phyloP scores from a whole-genome alignment of 768 basidiomycete genomes.

The Suillus decipiens region DNA sequence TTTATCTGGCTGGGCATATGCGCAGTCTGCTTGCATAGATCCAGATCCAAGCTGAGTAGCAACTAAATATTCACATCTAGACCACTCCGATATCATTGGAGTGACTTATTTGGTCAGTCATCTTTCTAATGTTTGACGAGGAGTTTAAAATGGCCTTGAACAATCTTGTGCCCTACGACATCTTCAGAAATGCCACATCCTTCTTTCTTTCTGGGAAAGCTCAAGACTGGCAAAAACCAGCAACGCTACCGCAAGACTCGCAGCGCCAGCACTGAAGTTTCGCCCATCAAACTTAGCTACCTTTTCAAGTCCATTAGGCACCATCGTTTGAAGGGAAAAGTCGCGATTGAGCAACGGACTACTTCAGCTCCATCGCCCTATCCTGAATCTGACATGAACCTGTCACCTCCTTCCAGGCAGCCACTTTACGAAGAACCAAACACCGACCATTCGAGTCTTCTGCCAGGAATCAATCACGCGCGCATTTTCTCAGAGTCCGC shows the following conservation, averaged over 20 bases:
- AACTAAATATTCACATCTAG: not conserved
- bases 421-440: not conserved
- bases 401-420: not conserved
- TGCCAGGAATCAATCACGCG: not conserved
- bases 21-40: not conserved
- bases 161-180: not conserved
- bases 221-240: slow-evolving; percentile 1
- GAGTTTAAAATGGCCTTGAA: not conserved
- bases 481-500: not conserved
- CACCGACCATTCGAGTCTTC: not conserved
- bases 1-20: not conserved
- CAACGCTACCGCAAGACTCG: not conserved
- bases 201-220: not conserved
- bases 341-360: not conserved
- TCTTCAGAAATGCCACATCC: slow-evolving; percentile 4
- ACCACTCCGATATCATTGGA: not conserved
- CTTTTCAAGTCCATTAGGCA: not conserved
- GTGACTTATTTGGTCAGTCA: not conserved
- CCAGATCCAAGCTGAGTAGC: not conserved
- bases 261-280: not conserved
- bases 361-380: not conserved
- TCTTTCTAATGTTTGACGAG: not conserved
- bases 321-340: not conserved
- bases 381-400: not conserved
- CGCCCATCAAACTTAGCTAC: not conserved